Evolutionary conservation across 2,329 filamentous ascomycete genomes (phyloP), one percentile per base, ranked within the genome.

Genomic region (Arachnopeziza araneosa): DNA sequence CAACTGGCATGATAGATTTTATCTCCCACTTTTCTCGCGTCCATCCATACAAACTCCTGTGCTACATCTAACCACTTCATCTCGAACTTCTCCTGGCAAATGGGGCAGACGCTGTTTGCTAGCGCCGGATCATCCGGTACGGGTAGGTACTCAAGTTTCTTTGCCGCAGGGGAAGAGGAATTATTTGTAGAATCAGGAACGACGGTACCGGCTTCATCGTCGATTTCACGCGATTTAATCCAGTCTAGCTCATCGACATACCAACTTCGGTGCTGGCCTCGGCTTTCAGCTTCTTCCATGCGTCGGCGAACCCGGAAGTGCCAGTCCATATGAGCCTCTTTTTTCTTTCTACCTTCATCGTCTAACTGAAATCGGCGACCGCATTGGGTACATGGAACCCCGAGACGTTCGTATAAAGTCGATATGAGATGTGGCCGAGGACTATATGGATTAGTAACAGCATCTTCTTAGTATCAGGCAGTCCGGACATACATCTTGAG

Each of bases 41-140:
- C 93, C 74, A 91, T 88, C 90, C 95, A 98, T 50, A 99, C 93
- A 83, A 93, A 98, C 70, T 99, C 93, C 74, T 98, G 92, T 21
- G 89, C 90, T 64, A 96, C 91, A 68, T 96, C 91, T 7, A 93
- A 86, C 89, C 92, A 98, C 65, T 89, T 89, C 66, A 90, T 91
- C 76, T 96, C 89, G 69, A 99, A 98, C 66, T 89, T 89, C 72
- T 99, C 95, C 73, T 96, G 93, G 73, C 95, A 98, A 67, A 99
- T 96, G 1, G 92, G 91, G 70, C 95, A 99, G 1, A 89, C 83
- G 19, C 85, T 88, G 71, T 91, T 93, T 60, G 88, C 84, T 24
- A 89, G 80, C 24, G 84, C 82, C 21, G 86, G 83, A 65, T 93
- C 89, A 55, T 93, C 89, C 0, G 93, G 95, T 1, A 95, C 93